Conservation (phyloP, 352 stramenopile genomes). For the Phytophthora melonis region DNA sequence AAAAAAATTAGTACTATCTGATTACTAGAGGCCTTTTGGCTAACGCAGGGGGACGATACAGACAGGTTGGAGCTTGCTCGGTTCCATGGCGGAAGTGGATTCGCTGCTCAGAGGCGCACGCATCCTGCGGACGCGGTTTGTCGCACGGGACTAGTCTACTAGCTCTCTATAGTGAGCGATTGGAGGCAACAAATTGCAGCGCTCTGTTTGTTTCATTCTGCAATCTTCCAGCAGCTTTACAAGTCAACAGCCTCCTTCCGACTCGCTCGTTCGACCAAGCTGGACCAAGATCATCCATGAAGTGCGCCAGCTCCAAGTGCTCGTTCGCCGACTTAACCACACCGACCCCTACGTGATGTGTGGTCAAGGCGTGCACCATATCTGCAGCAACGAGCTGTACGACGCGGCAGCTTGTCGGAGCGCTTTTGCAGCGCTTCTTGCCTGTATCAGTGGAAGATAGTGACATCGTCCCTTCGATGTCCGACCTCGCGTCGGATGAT, state of each 20-base stretch:
- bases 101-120: not conserved
- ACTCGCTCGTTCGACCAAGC: not conserved
- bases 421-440: too few relatives aligned
- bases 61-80: not conserved
- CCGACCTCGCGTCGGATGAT: not conserved
- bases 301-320: conserved; percentile 9
- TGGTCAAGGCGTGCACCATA: conserved; percentile 9
- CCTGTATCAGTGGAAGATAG: conserved; percentile 4
- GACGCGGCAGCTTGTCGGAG: not conserved
- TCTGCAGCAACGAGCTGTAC: conserved; percentile 19
- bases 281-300: conserved; percentile 3
- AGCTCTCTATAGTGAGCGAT: not conserved
- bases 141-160: not conserved
- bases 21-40: not conserved
- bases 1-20: not conserved
- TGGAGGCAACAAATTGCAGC: not conserved
- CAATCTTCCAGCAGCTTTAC: not conserved
- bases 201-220: not conserved
- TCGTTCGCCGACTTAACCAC: conserved; percentile 9
- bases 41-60: not conserved
- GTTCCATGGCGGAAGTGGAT: not conserved
- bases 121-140: not conserved
- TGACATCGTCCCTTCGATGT: not conserved
- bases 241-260: not conserved
- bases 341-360: conserved; percentile 4